phyloP scores from a whole-genome alignment of 176 grass and related monocot genomes.

The Themeda triandra region DNA sequence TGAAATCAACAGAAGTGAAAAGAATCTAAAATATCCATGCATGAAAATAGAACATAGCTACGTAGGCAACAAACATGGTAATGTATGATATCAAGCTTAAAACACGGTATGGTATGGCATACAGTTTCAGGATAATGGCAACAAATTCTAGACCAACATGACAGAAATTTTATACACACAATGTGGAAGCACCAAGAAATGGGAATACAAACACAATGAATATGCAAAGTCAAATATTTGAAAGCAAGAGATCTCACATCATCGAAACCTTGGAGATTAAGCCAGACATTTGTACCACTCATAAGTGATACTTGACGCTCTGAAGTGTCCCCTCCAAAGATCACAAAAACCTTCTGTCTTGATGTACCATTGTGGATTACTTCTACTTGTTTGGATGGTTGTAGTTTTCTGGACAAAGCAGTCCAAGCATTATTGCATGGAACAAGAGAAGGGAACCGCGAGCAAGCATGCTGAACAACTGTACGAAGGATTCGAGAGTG shows the following conservation, averaged over 20 bases:
- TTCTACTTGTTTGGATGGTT: constrained; percentile 29
- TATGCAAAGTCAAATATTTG: neutral
- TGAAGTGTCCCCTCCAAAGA: constrained; percentile 94
- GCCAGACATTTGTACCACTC: constrained; percentile 99
- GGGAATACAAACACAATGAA: neutral
- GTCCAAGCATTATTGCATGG: constrained; percentile 59
- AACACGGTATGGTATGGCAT: neutral
- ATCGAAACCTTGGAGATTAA: constrained; percentile 87
- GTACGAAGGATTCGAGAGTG: constrained; percentile 83
- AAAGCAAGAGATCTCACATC: constrained; percentile 65
- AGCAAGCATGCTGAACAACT: constrained; percentile 82
- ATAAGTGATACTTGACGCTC: constrained; percentile 97
- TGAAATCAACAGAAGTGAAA: constrained; percentile 37
- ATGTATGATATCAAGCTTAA: neutral
- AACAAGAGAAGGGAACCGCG: constrained; percentile 71
- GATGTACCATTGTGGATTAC: constrained; percentile 27
- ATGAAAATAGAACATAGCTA: constrained; percentile 9
- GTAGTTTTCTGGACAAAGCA: constrained; percentile 57
- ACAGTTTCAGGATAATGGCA: neutral
- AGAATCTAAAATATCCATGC: neutral
- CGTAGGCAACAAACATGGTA: neutral
- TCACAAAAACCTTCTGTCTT: constrained; percentile 74
- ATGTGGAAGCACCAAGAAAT: neutral
- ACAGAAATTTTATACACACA: neutral
- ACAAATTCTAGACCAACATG: constrained; percentile 21